Conservation (phyloP, 2,329 filamentous ascomycete genomes). For the Fusarium drepaniforme region DNA sequence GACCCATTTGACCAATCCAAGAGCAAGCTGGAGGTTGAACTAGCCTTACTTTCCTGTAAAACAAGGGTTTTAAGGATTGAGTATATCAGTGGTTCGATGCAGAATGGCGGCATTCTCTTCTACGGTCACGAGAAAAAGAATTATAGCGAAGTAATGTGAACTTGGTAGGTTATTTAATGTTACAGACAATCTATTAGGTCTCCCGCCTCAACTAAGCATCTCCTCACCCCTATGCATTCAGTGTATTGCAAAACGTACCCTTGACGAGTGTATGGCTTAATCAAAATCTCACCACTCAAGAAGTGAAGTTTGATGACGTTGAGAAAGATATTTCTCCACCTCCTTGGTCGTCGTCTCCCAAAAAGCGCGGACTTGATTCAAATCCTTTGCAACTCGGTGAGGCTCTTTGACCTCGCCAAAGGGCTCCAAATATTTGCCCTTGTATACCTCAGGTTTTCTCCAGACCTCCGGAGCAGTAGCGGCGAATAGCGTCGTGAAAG, state of each 20-base stretch:
- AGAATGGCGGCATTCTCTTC: too few relatives aligned
- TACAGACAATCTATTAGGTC: background rate
- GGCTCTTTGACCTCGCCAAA: background rate
- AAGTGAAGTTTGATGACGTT: background rate
- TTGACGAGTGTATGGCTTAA: background rate
- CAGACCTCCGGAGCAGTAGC: slow-evolving; percentile 1
- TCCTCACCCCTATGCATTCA: background rate
- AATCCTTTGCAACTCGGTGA: background rate
- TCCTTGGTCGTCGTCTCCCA: background rate
- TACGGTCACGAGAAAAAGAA: too few relatives aligned
- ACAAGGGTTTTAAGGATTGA: too few relatives aligned
- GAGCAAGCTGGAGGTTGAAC: too few relatives aligned
- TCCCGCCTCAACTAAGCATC: background rate
- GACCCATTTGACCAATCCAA: too few relatives aligned
- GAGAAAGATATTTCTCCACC: background rate
- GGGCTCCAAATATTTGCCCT: background rate
- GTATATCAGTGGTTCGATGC: too few relatives aligned
- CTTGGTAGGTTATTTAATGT: background rate
- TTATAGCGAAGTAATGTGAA: too few relatives aligned
- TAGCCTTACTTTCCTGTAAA: too few relatives aligned
- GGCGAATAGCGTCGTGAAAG: slow-evolving; percentile 1
- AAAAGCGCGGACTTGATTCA: background rate
- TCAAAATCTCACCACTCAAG: background rate
- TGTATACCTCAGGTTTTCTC: background rate
- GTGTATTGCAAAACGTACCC: background rate